Base-by-base conservation (phyloP, 73 alveolate genomes). In the Symbiodinium natans region DNA sequence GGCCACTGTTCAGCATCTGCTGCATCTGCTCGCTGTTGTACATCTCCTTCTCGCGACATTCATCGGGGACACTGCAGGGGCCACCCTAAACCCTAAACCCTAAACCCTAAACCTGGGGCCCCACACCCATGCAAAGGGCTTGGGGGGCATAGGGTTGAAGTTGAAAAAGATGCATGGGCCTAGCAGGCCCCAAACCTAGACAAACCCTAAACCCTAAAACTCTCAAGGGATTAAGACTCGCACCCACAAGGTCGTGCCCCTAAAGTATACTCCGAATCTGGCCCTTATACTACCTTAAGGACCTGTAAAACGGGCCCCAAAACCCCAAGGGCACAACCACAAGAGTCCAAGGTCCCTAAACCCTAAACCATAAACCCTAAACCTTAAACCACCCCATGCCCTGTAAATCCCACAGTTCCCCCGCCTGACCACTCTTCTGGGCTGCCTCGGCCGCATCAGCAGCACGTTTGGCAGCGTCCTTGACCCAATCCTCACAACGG, bases 401-500 rank as follows among this genome's bases (percentile, higher is more conserved):
- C 59, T 46, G 59, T n/a, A 46, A 46, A 46, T 13, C 59, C 59
- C 15, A 63, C 36, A 63, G 82, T n/a, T 0, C 27, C 93, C 40
- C 1, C 36, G 10, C 96, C 87, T 73, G 97, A 2, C 97, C 77
- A 19, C 88, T 40, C 97, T 90, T 42, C 34, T 68, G 86, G 4
- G 96, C 96, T 9, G 75, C 88, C 74, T 34, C 80, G n/a, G 88
- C 97, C n/a, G 77, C 77, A 0, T 40, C 88, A 17, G 43, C 80
- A 6, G 96, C 97, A 13, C 88, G 73, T 27, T 40, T 39, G 5
- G 63, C 48, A 6, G 97, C 97, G 40, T 90, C 88, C 77, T 90
- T 40, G 31, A 90, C 97, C 97, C 97, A 90, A 17, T 90, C 97
- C 97, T 84, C 34, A 3, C 74, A 9, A 56, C 31, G 74, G 33